A percentile compares a stretch with the other conserved stretches of the same genome.
Evolutionary conservation across 2,329 filamentous ascomycete species (phyloP).

Genomic region (Diaporthe helianthi): DNA sequence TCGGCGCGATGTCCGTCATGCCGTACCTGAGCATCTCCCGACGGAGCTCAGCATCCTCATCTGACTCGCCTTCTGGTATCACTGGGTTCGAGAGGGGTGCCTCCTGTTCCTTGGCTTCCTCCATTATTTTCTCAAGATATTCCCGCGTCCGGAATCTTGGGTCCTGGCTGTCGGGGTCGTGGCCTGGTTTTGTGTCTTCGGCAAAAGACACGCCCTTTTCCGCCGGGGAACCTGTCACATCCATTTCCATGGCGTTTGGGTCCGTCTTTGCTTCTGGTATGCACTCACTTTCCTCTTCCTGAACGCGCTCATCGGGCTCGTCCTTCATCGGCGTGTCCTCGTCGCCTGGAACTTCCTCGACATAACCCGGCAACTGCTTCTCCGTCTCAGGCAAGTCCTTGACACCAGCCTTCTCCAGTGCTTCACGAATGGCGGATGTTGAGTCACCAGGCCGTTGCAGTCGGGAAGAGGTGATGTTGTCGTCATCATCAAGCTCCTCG

Average conservation of each 20-base stretch:
- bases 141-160: constrained; percentile 50
- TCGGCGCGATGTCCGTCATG: constrained; percentile 84
- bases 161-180: constrained; percentile 38
- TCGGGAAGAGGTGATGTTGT: constrained; percentile 76
- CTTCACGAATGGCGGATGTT: constrained; percentile 71
- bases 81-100: constrained; percentile 54
- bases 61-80: constrained; percentile 76
- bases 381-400: constrained; percentile 42
- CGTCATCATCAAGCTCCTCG: constrained; percentile 90
- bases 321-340: constrained; percentile 10
- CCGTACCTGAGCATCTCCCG: constrained; percentile 92
- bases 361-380: neutral
- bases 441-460: constrained; percentile 71
- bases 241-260: neutral
- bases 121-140: constrained; percentile 64
- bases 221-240: neutral
- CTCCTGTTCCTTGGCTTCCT: constrained; percentile 62
- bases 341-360: neutral
- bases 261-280: neutral
- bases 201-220: constrained; percentile 70
- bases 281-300: neutral
- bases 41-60: constrained; percentile 80
- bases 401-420: constrained; percentile 79
- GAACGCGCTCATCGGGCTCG: neutral
- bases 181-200: constrained; percentile 62